phyloP scores from a whole-genome alignment of 1,139 yeast genomes.

The Pichia sp. region DNA sequence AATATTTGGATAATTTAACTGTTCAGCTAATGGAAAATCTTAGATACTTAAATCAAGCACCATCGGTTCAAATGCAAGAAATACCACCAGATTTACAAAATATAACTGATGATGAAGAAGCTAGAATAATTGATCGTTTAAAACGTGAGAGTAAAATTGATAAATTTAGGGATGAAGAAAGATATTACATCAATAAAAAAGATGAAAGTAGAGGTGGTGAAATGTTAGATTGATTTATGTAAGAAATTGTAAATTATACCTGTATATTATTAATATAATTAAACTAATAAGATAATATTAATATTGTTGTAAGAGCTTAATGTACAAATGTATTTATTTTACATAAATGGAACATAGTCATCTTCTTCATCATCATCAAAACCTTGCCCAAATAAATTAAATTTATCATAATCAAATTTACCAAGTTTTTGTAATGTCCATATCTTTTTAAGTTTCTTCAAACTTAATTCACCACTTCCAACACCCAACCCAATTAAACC shows the following conservation, averaged over 20 bases:
- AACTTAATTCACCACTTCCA: slow-evolving; percentile 32
- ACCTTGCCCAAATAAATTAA: slow-evolving; percentile 20
- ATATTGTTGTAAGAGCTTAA: background rate
- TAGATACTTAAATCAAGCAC: slow-evolving; percentile 81
- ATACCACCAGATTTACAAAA: slow-evolving; percentile 81
- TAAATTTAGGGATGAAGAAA: slow-evolving; percentile 33
- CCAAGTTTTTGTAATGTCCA: slow-evolving; percentile 42
- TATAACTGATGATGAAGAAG: slow-evolving; percentile 55
- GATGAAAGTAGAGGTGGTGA: slow-evolving; percentile 35
- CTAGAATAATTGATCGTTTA: slow-evolving; percentile 39
- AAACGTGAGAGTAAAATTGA: slow-evolving; percentile 42
- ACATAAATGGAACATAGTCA: slow-evolving; percentile 31
- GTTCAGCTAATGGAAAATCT: slow-evolving; percentile 76
- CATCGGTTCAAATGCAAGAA: slow-evolving; percentile 88
- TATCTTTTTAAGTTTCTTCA: slow-evolving; percentile 27
- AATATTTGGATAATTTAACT: slow-evolving; percentile 74
- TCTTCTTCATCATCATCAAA: slow-evolving; percentile 22
- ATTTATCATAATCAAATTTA: slow-evolving; percentile 37
- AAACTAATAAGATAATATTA: no score
- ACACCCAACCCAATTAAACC: slow-evolving; percentile 31
- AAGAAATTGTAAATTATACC: slow-evolving; percentile 1
- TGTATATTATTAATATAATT: slow-evolving; percentile 1
- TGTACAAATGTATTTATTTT: background rate
- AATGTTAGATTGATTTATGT: slow-evolving; percentile 21
- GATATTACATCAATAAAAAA: slow-evolving; percentile 34